These are phyloP conservation scores for Hirsutella rhossiliensis DNA, from an alignment of 2,329 filamentous ascomycete genomes.

Conservation along the genomic window DNA sequence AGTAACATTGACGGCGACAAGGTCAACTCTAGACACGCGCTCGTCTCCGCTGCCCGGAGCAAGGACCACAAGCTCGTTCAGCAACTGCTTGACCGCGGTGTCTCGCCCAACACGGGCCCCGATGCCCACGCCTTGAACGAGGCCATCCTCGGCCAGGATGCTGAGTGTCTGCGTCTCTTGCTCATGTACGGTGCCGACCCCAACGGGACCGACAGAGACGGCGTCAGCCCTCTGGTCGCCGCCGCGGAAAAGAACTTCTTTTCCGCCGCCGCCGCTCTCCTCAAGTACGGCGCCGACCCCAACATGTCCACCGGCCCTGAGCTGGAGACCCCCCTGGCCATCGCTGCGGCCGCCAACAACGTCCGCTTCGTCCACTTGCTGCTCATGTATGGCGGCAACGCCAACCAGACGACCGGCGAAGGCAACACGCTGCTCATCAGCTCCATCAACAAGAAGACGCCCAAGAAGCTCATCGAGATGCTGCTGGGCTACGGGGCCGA, in stretches of 20 bases:
- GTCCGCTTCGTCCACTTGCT: slow-evolving; percentile 46
- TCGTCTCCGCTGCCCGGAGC: slow-evolving; percentile 41
- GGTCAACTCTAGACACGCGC: slow-evolving; percentile 30
- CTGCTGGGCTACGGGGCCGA: slow-evolving; percentile 48
- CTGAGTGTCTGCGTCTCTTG: slow-evolving; percentile 41
- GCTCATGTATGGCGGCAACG: slow-evolving; percentile 48
- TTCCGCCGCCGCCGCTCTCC: slow-evolving; percentile 43
- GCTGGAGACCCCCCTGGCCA: slow-evolving; percentile 41
- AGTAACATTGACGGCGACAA: slow-evolving; percentile 29
- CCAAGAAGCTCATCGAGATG: slow-evolving; percentile 42
- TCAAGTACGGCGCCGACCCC: slow-evolving; percentile 52
- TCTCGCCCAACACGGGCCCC: slow-evolving; percentile 33
- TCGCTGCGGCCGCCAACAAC: slow-evolving; percentile 38
- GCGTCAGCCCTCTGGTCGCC: slow-evolving; percentile 37
- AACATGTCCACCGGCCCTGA: slow-evolving; percentile 38
- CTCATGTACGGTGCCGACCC: slow-evolving; percentile 45
- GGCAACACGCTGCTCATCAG: slow-evolving; percentile 50
- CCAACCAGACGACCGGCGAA: slow-evolving; percentile 37
- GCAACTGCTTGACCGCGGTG: slow-evolving; percentile 46
- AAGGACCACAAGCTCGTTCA: slow-evolving; percentile 44
- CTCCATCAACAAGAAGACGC: slow-evolving; percentile 46
- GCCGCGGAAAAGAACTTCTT: slow-evolving; percentile 40
- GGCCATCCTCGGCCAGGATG: slow-evolving; percentile 36
- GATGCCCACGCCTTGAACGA: slow-evolving; percentile 39
- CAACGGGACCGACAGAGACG: slow-evolving; percentile 36